phyloP scores from a whole-genome alignment of 495 filamentous ascomycete genomes.

The Aspergillus carlsbadensis region DNA sequence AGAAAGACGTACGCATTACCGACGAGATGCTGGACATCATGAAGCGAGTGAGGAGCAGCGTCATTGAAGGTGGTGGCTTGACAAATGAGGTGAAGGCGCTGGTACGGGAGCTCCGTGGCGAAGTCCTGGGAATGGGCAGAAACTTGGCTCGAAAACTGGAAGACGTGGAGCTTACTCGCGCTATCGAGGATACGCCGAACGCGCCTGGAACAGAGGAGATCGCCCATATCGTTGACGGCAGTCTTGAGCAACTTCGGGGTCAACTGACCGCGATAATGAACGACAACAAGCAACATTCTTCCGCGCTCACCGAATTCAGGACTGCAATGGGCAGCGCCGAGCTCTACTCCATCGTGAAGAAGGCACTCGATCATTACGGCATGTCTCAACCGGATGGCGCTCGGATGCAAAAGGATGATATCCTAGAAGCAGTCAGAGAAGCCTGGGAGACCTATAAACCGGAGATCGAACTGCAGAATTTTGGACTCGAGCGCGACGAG shows the following conservation, averaged over 20 bases:
- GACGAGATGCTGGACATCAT: constrained; percentile 78
- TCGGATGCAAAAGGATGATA: constrained; percentile 69
- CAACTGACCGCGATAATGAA: constrained; percentile 74
- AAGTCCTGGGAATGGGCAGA: constrained; percentile 90
- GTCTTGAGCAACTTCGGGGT: constrained; percentile 73
- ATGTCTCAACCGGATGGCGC: constrained; percentile 35
- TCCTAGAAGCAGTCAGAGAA: constrained; percentile 79
- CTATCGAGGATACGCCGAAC: constrained; percentile 43
- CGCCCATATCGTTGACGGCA: constrained; percentile 71
- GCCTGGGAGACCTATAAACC: constrained; percentile 91
- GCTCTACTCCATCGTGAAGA: constrained; percentile 76
- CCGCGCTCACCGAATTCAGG: constrained; percentile 47
- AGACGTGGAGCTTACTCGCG: constrained; percentile 50
- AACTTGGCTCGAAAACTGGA: constrained; percentile 84
- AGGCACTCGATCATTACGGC: constrained; percentile 67
- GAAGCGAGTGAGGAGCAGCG: constrained; percentile 80
- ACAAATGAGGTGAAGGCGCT: constrained; percentile 88
- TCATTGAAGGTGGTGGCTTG: constrained; percentile 78
- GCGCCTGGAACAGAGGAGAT: constrained; percentile 66
- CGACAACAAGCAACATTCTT: constrained; percentile 70
- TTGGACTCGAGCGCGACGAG: constrained; percentile 84
- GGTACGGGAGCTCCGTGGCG: constrained; percentile 83
- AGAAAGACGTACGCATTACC: constrained; percentile 33
- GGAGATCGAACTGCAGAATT: constrained; percentile 84
- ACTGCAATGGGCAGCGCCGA: constrained; percentile 67